Percentiles rank a stretch among this genome's conserved stretches.
These are phyloP conservation scores for Kodamaea sagamina DNA, from an alignment of 805 yeast genomes.

Conservation along the genomic window DNA sequence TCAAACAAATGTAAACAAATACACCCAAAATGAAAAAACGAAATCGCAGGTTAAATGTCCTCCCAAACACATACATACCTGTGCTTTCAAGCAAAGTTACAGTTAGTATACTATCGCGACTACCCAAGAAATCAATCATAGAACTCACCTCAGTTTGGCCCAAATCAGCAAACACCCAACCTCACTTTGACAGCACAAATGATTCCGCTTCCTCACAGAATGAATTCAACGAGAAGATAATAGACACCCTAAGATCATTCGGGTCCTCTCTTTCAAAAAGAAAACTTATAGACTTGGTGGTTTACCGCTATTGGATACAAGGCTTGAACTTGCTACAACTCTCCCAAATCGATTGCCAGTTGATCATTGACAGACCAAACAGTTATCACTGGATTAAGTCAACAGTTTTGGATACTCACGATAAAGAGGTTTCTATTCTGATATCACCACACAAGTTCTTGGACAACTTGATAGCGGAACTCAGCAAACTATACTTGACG, in stretches of 20 bases:
- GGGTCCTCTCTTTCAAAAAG: slow-evolving; percentile 27
- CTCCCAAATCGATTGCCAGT: slow-evolving; percentile 70
- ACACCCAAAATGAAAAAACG: background rate
- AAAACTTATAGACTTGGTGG: slow-evolving; percentile 44
- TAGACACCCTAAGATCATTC: slow-evolving; percentile 16
- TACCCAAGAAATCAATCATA: slow-evolving; percentile 35
- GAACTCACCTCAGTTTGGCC: slow-evolving; percentile 41
- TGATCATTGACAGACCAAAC: slow-evolving; percentile 59
- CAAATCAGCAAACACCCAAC: slow-evolving; percentile 27
- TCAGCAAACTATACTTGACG: slow-evolving; percentile 56
- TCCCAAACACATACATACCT: slow-evolving; percentile 44
- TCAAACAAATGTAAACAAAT: slow-evolving; percentile 9
- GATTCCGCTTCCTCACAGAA: slow-evolving; percentile 19
- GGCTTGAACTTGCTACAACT: slow-evolving; percentile 66
- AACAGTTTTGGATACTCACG: slow-evolving; percentile 40
- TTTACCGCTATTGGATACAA: slow-evolving; percentile 51
- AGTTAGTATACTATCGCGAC: slow-evolving; percentile 24
- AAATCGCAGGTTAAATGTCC: slow-evolving; percentile 25
- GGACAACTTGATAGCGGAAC: slow-evolving; percentile 45
- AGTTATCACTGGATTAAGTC: slow-evolving; percentile 50
- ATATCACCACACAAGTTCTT: slow-evolving; percentile 56
- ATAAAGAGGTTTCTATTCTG: slow-evolving; percentile 33
- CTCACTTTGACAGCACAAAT: slow-evolving; percentile 16
- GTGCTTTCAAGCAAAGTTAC: slow-evolving; percentile 25
- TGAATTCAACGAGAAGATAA: slow-evolving; percentile 23